Evolutionary conservation across 345 rosid genomes (phyloP).

Genomic region (Lepidium sativum): DNA sequence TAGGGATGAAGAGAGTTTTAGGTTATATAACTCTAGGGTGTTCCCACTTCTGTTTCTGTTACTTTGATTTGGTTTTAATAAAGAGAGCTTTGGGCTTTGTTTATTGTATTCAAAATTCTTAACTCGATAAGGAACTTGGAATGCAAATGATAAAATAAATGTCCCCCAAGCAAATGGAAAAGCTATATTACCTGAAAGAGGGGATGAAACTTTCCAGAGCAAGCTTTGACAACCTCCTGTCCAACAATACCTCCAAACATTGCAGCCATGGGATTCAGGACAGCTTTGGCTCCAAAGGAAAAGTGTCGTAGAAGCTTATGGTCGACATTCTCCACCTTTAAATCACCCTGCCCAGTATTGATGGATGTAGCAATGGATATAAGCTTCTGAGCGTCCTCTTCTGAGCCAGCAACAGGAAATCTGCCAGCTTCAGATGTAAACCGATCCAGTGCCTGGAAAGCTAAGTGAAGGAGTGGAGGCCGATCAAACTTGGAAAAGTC

Average conservation of each 20-base stretch:
- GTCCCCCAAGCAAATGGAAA: background rate
- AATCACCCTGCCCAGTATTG: slow-evolving; percentile 67
- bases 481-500: slow-evolving; percentile 93
- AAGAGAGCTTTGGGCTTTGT: background rate
- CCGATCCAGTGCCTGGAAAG: slow-evolving; percentile 90
- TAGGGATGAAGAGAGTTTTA: background rate
- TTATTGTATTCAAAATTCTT: background rate
- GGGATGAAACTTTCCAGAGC: slow-evolving; percentile 98
- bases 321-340: slow-evolving; percentile 62
- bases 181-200: slow-evolving; percentile 67
- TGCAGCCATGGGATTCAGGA: slow-evolving; percentile 98
- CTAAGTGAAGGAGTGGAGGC: slow-evolving; percentile 85
- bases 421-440: slow-evolving; percentile 59
- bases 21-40: background rate
- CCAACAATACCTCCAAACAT: slow-evolving; percentile 99
- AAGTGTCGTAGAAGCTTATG: slow-evolving; percentile 70
- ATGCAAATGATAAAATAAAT: background rate
- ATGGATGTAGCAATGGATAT: slow-evolving; percentile 50
- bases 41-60: background rate
- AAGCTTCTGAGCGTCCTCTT: slow-evolving; percentile 79
- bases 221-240: slow-evolving; percentile 97
- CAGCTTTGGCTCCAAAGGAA: slow-evolving; percentile 94
- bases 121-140: background rate
- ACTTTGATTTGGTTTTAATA: background rate
- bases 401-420: slow-evolving; percentile 84